Evolutionary conservation across 1,139 yeast genomes (phyloP).

Genomic region (Keqinozyma sinolaborantium): DNA sequence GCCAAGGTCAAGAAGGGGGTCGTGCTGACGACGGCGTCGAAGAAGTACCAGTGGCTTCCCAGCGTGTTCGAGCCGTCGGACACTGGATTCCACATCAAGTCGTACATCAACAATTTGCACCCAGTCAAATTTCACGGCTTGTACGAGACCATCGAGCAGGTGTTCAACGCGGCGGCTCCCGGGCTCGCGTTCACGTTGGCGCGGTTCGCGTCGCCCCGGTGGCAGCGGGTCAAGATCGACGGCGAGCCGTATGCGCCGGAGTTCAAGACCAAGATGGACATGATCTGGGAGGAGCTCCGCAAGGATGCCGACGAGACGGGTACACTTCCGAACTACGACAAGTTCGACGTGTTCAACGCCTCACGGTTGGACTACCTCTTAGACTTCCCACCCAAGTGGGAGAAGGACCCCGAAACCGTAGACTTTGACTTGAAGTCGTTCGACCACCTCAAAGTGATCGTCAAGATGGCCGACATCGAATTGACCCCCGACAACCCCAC

Average conservation of each 20-base stretch:
- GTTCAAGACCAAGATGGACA: constrained; percentile 2
- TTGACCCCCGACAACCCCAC: constrained; percentile 38
- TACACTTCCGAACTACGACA: constrained; percentile 6
- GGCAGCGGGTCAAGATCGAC: constrained; percentile 15
- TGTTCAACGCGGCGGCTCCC: constrained; percentile 27
- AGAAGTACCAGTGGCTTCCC: constrained; percentile 32
- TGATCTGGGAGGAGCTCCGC: constrained; percentile 4
- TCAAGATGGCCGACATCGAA: constrained; percentile 39
- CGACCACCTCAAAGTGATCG: constrained; percentile 32
- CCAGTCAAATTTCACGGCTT: constrained; percentile 21
- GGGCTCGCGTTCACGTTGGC: constrained; percentile 27
- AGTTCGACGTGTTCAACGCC: constrained; percentile 8
- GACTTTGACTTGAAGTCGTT: constrained; percentile 16
- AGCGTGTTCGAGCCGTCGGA: constrained; percentile 14
- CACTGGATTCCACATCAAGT: constrained; percentile 15
- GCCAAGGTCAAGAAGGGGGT: constrained; percentile 15
- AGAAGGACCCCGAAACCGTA: constrained; percentile 14
- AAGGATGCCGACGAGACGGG: constrained; percentile 7
- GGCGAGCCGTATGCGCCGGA: constrained; percentile 14
- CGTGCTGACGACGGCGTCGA: constrained; percentile 16
- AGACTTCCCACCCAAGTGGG: constrained; percentile 12
- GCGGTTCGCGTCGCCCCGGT: constrained; percentile 17
- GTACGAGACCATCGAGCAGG: constrained; percentile 22
- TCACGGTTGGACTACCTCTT: constrained; percentile 11
- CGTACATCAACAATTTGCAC: constrained; percentile 40